Percentiles rank a stretch among this genome's conserved stretches.
These are phyloP conservation scores for Fomes fomentarius DNA, from an alignment of 1,284 basidiomycete genomes.

Conservation along the genomic window DNA sequence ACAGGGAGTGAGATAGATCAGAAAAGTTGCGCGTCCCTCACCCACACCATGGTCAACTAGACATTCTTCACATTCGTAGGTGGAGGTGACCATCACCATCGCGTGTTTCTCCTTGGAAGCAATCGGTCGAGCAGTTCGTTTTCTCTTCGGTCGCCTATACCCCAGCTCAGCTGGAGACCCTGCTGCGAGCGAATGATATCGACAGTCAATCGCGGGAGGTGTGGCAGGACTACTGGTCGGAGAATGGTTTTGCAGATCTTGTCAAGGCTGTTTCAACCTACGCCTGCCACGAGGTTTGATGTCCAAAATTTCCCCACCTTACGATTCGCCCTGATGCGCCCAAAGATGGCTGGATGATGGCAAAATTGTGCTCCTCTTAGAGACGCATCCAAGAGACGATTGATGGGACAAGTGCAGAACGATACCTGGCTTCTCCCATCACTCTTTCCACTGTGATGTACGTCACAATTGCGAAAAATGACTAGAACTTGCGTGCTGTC, in stretches of 20 bases:
- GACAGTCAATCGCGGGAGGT: conserved; percentile 38
- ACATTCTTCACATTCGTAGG: conserved; percentile 49
- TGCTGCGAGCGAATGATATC: conserved; percentile 33
- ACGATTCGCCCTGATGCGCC: too few species aligned
- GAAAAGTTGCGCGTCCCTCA: conserved; percentile 40
- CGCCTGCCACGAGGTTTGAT: too few species aligned
- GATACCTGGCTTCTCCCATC: too few species aligned
- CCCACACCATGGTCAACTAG: conserved; percentile 44
- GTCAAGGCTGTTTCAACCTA: conserved; percentile 52
- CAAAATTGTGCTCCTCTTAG: too few species aligned
- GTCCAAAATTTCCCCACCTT: too few species aligned
- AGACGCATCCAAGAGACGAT: too few species aligned
- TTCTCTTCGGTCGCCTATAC: conserved; percentile 41
- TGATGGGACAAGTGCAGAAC: too few species aligned
- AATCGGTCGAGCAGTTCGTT: conserved; percentile 40
- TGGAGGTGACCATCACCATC: conserved; percentile 44
- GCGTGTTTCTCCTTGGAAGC: conserved; percentile 42
- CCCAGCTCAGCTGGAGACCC: conserved; percentile 11
- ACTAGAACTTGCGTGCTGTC: too few species aligned
- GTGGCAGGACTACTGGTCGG: conserved; percentile 55
- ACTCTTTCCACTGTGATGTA: too few species aligned
- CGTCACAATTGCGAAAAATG: too few species aligned
- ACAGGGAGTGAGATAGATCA: conserved; percentile 22
- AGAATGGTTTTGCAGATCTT: conserved; percentile 56
- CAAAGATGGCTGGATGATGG: too few species aligned